A percentile compares a stretch with the other conserved stretches of the same genome.
Evolutionary conservation across 306 rosid species (phyloP).

Genomic region (Pyrus bretschneideri): DNA sequence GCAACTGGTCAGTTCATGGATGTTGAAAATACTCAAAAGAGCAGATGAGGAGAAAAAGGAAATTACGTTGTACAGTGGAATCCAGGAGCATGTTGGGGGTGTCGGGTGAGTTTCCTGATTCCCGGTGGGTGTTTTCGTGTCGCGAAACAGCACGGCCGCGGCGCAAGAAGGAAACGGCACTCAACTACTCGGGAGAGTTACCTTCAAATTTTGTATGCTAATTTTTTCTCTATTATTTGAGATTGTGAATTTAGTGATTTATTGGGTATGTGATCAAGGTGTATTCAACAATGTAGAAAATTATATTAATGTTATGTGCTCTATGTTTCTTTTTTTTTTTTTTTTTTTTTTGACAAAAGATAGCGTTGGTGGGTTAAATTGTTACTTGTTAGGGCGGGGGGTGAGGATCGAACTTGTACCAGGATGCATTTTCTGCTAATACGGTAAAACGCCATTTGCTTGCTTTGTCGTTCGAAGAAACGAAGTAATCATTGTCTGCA

Average conservation of each 20-base stretch:
- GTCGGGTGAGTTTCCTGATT: neutral
- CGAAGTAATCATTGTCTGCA: too few relatives aligned
- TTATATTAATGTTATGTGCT: neutral
- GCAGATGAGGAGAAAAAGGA: neutral
- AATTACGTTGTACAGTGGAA: slow-evolving; percentile 8
- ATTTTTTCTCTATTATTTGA: neutral
- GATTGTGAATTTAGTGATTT: neutral
- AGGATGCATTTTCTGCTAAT: too few relatives aligned
- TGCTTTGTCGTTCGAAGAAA: too few relatives aligned
- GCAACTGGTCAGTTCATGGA: slow-evolving; percentile 61
- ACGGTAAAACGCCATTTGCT: too few relatives aligned
- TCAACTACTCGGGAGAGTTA: neutral
- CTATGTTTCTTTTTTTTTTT: neutral
- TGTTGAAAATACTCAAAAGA: neutral
- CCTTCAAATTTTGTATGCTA: slow-evolving; percentile 2
- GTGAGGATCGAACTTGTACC: too few relatives aligned
- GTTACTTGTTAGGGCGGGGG: too few relatives aligned
- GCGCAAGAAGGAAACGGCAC: neutral
- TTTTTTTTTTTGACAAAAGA: neutral
- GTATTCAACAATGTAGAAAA: neutral
- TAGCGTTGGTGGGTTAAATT: too few relatives aligned
- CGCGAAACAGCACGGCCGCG: neutral
- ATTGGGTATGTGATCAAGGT: neutral
- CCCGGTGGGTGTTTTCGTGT: neutral
- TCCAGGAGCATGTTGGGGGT: neutral